These are phyloP conservation scores for Saturnispora zaruensis DNA, from an alignment of 805 yeast genomes.

Conservation along the genomic window DNA sequence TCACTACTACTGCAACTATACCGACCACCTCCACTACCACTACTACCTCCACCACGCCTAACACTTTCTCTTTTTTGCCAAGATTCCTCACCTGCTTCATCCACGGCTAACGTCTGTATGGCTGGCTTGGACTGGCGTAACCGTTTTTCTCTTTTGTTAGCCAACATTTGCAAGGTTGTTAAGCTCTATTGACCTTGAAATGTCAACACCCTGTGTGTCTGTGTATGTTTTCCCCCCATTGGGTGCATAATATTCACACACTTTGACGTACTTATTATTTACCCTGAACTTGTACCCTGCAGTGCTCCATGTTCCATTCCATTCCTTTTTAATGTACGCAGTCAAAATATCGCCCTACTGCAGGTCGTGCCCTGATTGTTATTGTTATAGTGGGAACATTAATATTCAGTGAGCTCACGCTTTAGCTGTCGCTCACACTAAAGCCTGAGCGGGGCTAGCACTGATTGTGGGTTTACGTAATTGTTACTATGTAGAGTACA, in stretches of 20 bases:
- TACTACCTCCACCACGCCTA: neutral
- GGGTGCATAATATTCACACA: neutral
- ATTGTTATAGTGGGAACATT: no score
- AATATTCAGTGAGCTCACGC: no score
- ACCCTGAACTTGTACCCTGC: neutral
- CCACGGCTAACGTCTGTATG: neutral
- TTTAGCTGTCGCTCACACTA: no score
- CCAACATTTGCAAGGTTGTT: no score
- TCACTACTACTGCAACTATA: neutral
- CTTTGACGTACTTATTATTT: neutral
- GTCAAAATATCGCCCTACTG: neutral
- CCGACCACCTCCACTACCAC: neutral
- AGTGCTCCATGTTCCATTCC: neutral
- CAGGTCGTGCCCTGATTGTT: neutral
- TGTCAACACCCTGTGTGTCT: no score
- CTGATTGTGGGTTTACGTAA: no score
- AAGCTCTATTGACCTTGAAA: no score
- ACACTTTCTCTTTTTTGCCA: neutral
- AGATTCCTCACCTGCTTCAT: neutral
- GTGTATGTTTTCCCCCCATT: no score
- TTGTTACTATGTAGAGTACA: no score
- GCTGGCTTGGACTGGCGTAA: neutral
- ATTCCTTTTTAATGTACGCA: neutral
- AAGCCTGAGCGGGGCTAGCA: no score
- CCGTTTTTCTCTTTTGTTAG: no score